phyloP scores from a whole-genome alignment of 202 grass and related monocot species.

The Dendrocalamus latiflorus region DNA sequence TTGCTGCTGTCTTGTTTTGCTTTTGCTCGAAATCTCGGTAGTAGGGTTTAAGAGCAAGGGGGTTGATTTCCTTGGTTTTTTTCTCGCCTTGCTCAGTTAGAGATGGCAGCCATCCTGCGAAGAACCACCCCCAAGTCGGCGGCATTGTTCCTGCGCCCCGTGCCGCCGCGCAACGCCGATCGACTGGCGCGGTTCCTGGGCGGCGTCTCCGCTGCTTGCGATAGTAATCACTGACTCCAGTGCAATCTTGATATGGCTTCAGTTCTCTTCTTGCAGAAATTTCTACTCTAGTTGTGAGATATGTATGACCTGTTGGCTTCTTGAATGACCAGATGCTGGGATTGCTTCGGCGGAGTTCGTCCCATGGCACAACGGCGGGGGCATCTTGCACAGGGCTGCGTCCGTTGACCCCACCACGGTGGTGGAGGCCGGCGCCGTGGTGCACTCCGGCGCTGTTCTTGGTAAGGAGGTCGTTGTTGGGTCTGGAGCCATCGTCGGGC shows the following conservation, averaged over 20 bases:
- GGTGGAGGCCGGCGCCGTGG: conserved; percentile 61
- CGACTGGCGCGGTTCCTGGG: not conserved
- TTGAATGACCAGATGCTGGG: conserved; percentile 19
- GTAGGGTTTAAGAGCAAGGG: no score
- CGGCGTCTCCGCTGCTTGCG: not conserved
- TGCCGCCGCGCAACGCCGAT: not conserved
- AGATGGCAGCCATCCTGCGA: conserved; percentile 8
- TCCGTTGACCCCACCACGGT: conserved; percentile 42
- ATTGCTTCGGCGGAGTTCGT: conserved; percentile 29
- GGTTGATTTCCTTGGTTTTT: not conserved
- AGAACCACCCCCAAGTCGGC: not conserved
- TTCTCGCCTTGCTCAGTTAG: not conserved
- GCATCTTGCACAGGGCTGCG: conserved; percentile 52
- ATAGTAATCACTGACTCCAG: not conserved
- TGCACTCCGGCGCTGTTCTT: conserved; percentile 62
- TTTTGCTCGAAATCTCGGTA: no score
- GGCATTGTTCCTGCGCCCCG: not conserved
- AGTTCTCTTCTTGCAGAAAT: not conserved
- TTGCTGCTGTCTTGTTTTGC: no score
- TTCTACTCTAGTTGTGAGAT: not conserved
- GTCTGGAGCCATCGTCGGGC: conserved; percentile 66
- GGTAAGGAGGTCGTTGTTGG: conserved; percentile 53
- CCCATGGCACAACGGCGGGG: conserved; percentile 71
- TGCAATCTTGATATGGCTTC: not conserved
- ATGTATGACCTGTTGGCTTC: not conserved